Evolutionary conservation across 208 protist genomes (phyloP).

Genomic region (Phytomonas sp.): DNA sequence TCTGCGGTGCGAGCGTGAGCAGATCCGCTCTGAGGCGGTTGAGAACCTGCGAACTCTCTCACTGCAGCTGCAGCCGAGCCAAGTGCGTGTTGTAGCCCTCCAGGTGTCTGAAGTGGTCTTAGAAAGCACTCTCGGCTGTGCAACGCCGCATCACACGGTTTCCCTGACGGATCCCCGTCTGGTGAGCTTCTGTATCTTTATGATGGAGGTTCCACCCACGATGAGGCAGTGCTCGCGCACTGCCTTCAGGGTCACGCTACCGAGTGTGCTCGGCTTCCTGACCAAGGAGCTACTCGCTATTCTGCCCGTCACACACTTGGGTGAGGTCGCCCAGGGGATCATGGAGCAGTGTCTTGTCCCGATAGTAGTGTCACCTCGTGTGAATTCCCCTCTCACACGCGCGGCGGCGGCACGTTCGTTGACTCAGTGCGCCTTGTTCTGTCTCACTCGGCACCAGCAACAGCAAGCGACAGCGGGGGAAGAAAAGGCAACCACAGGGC

Average conservation of each 20-base stretch:
- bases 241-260: conserved; percentile 59
- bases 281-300: conserved; percentile 46
- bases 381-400: conserved; percentile 27
- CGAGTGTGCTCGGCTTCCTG: conserved; percentile 49
- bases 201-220: conserved; percentile 39
- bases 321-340: conserved; percentile 23
- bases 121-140: conserved; percentile 39
- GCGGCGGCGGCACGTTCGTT: conserved; percentile 10
- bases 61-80: conserved; percentile 40
- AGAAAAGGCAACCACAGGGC: background rate
- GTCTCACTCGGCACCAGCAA: conserved; percentile 10
- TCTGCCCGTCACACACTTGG: conserved; percentile 20
- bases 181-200: conserved; percentile 40
- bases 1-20: conserved; percentile 50
- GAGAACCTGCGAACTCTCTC: conserved; percentile 54
- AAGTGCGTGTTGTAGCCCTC: conserved; percentile 30
- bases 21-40: conserved; percentile 60
- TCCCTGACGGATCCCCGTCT: conserved; percentile 26
- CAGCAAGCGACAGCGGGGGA: background rate
- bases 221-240: conserved; percentile 58
- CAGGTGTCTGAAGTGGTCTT: conserved; percentile 53
- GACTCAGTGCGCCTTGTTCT: conserved; percentile 27
- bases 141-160: conserved; percentile 20
- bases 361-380: conserved; percentile 41
- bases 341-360: conserved; percentile 70